phyloP scores from a whole-genome alignment of 306 rosid genomes.

The Medicago ruthenica region DNA sequence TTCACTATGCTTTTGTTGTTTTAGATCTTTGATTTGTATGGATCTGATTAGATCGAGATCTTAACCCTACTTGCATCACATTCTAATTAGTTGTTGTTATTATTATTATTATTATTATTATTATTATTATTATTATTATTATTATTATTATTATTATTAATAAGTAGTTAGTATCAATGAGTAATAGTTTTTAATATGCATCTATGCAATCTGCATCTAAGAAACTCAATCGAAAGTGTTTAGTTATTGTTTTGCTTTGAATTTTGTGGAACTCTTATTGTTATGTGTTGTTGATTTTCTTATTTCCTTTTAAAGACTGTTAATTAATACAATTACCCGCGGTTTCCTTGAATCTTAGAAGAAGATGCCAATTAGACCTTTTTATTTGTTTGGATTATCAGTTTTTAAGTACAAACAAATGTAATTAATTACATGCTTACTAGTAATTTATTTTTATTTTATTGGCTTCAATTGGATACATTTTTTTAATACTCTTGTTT shows the following conservation, averaged over 20 bases:
- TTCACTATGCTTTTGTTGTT: neutral
- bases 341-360: neutral
- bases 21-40: neutral
- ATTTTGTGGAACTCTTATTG: neutral
- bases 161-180: neutral
- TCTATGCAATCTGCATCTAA: conserved; percentile 20
- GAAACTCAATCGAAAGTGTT: conserved; percentile 6
- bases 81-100: neutral
- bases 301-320: neutral
- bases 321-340: neutral
- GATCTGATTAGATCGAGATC: conserved; percentile 43
- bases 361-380: neutral
- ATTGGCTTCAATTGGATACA: neutral
- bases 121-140: neutral
- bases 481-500: neutral
- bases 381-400: neutral
- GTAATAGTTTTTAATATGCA: neutral
- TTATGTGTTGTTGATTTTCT: neutral
- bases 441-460: neutral
- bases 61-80: conserved; percentile 5
- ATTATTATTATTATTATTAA: neutral
- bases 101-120: neutral
- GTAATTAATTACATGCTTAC: neutral
- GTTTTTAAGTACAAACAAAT: neutral
- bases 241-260: neutral